Percentiles rank a stretch among this genome's conserved stretches.
Conservation (phyloP, 257 asterid genomes). For the Lavandula angustifolia region DNA sequence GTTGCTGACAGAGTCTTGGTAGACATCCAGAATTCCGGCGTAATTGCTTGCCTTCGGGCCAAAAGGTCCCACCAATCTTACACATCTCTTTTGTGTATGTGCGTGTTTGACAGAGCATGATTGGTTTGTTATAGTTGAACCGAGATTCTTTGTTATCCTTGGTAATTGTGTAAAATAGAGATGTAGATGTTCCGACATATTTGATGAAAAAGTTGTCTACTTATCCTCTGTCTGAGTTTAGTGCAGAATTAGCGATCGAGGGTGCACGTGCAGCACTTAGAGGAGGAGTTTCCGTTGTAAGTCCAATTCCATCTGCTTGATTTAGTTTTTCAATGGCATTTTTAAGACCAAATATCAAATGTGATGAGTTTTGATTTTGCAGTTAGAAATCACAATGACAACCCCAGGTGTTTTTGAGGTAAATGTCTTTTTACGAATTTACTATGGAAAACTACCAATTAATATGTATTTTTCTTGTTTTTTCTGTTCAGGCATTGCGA, state of each 20-base stretch:
- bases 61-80: conserved; percentile 41
- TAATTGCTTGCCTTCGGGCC: conserved; percentile 86
- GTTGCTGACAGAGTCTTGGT: conserved; percentile 48
- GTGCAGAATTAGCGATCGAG: conserved; percentile 75
- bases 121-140: too few relatives aligned
- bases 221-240: conserved; percentile 37
- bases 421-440: conserved; percentile 18
- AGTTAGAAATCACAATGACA: conserved; percentile 77
- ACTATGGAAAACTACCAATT: conserved; percentile 1
- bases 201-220: conserved; percentile 4
- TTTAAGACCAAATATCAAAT: neutral
- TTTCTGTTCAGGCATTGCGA: conserved; percentile 48
- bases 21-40: conserved; percentile 61
- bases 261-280: conserved; percentile 78
- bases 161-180: too few relatives aligned
- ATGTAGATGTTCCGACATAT: neutral
- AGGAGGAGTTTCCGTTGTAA: conserved; percentile 74
- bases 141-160: too few relatives aligned
- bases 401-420: conserved; percentile 85
- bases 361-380: conserved; percentile 43
- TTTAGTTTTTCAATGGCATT: neutral
- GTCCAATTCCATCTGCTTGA: conserved; percentile 29
- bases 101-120: too few relatives aligned
- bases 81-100: too few relatives aligned
- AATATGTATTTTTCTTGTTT: too few relatives aligned